phyloP scores from a whole-genome alignment of 768 basidiomycete species.

The Dioszegia crocea region DNA sequence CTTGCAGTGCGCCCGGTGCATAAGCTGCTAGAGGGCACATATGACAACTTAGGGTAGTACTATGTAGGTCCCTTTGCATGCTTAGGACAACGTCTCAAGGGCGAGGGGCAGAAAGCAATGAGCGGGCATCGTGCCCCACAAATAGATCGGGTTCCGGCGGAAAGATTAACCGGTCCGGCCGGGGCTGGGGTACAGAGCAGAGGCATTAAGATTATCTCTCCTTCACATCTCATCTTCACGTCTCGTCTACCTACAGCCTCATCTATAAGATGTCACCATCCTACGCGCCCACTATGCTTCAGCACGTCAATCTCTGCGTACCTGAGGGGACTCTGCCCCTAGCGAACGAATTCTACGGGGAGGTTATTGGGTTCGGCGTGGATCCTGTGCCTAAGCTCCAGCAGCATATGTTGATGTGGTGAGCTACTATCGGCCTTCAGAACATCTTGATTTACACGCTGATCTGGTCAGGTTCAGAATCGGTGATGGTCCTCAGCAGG shows the following conservation, averaged over 20 bases:
- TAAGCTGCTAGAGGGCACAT: too few species aligned
- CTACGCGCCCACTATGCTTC: conserved; percentile 28
- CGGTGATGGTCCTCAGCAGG: conserved; percentile 40
- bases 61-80: too few species aligned
- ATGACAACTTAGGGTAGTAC: too few species aligned
- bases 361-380: conserved; percentile 36
- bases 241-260: background rate
- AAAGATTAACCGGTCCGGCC: too few species aligned
- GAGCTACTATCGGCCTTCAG: background rate
- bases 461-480: conserved; percentile 31
- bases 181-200: too few species aligned
- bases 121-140: too few species aligned
- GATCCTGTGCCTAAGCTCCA: conserved; percentile 40
- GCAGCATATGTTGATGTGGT: conserved; percentile 37
- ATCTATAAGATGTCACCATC: background rate
- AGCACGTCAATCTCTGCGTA: conserved; percentile 45
- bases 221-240: background rate
- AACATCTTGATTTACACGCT: background rate
- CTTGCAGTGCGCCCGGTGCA: too few species aligned
- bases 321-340: conserved; percentile 37
- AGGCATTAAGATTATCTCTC: too few species aligned
- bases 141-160: too few species aligned
- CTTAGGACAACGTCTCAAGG: too few species aligned
- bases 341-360: conserved; percentile 44
- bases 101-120: too few species aligned